Evolutionary conservation across 2,329 filamentous ascomycete genomes (phyloP), one percentile per base, ranked within the genome.

Genomic region (Penicillium hesseltinei): DNA sequence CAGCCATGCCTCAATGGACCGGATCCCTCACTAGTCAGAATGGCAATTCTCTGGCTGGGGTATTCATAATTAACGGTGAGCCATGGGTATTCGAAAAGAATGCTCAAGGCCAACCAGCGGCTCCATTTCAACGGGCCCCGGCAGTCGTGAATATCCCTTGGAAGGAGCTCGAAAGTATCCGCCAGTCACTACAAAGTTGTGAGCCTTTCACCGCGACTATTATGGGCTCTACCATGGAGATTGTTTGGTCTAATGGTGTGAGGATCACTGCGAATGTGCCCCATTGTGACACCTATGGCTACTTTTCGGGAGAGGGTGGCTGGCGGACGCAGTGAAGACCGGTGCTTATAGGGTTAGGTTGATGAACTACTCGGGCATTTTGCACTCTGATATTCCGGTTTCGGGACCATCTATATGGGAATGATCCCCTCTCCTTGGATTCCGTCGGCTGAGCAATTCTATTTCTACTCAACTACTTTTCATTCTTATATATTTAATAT

Each of bases 61-160:
- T 57, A 21, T 57, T 57, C 42, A 47, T 47, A 49, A 53, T 57
- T 38, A 46, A 57, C 3, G 54, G 54, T 19, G 54, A 57, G 49
- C 49, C 49, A 33, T 57, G 54, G 54, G 49, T 57, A 6, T 57
- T 57, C n/a, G 54, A 57, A 23, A 57, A 57, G 42, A 53, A 57
- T 29, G 15, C 52, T 15, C 42, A 29, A 8, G 36, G 49, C 6
- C n/a, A 46, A 52, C 40, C 49, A 3, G 54, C 54, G 8, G 36
- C 21, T 19, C 9, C 54, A 5, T 53, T 57, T n/a, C 54, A 57
- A 42, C 27, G 25, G 11, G 54, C 54, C 10, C 54, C 54, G 10
- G 54, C 54, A 17, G 54, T 57, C 21, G 54, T 57, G 13, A 53
- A 57, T 42, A 57, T 57, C 11, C 54, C 54, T 15, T 57, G 54